Evolutionary conservation across 306 rosid genomes (phyloP).

Genomic region (Lathyrus oleraceus): DNA sequence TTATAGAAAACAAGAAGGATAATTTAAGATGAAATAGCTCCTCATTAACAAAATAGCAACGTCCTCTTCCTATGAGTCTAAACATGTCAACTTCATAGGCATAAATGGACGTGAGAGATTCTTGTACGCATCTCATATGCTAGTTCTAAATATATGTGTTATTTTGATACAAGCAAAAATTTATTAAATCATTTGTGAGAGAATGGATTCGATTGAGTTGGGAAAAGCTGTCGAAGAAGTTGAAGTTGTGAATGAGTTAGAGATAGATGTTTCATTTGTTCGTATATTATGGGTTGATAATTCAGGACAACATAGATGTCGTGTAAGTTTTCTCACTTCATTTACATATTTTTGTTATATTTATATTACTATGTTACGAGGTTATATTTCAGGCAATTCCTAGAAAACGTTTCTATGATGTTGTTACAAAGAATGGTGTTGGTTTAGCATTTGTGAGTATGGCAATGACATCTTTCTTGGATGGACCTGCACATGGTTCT

Average conservation of each 20-base stretch:
- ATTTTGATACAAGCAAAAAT: too few relatives aligned
- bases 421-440: slow-evolving; percentile 58
- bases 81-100: too few relatives aligned
- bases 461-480: slow-evolving; percentile 20
- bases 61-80: too few relatives aligned
- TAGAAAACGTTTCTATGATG: slow-evolving; percentile 59
- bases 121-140: too few relatives aligned
- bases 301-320: slow-evolving; percentile 83
- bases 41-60: too few relatives aligned
- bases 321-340: slow-evolving; percentile 80
- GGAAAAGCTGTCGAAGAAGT: not conserved
- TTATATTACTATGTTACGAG: not conserved
- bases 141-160: too few relatives aligned
- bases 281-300: slow-evolving; percentile 82
- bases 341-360: too few relatives aligned
- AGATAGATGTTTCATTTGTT: slow-evolving; percentile 55
- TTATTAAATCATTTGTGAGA: not conserved
- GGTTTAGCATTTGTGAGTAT: slow-evolving; percentile 64
- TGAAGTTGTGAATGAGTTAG: slow-evolving; percentile 15
- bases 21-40: too few relatives aligned
- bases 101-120: too few relatives aligned
- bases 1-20: too few relatives aligned
- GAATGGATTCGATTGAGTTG: not conserved
- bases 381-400: slow-evolving; percentile 74
- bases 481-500: not conserved